These are phyloP conservation scores for Chenopodium album DNA, from an alignment of 148 eudicot species.

Conservation along the genomic window DNA sequence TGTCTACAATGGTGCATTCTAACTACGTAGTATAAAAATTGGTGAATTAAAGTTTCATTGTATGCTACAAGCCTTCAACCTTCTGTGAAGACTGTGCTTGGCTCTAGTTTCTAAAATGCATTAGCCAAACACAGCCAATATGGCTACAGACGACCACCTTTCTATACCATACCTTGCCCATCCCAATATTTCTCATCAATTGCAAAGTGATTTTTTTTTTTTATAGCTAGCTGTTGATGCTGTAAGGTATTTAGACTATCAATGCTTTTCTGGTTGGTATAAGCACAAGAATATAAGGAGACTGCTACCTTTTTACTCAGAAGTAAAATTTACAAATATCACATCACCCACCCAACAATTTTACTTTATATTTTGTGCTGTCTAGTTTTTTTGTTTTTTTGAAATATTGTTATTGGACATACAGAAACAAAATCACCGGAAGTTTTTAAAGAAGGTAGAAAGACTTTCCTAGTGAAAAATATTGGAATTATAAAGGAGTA, in stretches of 20 bases:
- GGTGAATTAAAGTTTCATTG: not conserved
- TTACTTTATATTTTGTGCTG: not conserved
- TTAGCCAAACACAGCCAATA: not conserved
- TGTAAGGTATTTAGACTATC: not conserved
- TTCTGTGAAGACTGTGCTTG: not conserved
- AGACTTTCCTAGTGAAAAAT: not conserved
- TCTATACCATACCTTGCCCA: not conserved
- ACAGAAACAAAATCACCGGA: not conserved
- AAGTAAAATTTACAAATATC: not conserved
- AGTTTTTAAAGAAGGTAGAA: not conserved
- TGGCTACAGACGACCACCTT: not conserved
- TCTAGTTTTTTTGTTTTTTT: not conserved
- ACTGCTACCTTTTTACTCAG: not conserved
- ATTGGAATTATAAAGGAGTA: not conserved
- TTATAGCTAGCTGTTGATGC: not conserved
- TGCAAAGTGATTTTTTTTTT: not conserved
- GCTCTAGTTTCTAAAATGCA: not conserved
- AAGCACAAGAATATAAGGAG: not conserved
- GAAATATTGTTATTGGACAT: not conserved
- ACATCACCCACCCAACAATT: not conserved
- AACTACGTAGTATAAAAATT: not conserved
- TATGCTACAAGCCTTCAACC: not conserved
- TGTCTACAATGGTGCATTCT: not conserved
- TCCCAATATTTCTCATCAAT: not conserved
- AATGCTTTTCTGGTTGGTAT: not conserved